phyloP scores from a whole-genome alignment of 225 moss, liverwort and hornwort genomes.

The Neckera pumila region DNA sequence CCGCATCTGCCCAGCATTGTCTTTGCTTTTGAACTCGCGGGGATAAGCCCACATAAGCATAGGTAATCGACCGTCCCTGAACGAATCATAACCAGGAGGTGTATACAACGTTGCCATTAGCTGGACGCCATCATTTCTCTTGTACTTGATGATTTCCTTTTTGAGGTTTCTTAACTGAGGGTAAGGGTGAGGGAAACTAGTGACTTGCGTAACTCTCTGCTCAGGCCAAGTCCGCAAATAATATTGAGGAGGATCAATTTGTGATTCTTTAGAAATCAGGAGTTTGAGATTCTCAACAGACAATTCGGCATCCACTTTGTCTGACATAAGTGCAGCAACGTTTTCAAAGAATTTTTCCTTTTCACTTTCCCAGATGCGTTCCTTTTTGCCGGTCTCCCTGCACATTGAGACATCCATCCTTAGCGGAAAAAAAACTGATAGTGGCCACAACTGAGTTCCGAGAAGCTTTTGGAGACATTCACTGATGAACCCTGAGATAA shows the following conservation, averaged over 20 bases:
- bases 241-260: slow-evolving; percentile 89
- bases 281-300: slow-evolving; percentile 59
- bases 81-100: slow-evolving; percentile 75
- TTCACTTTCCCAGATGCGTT: slow-evolving; percentile 84
- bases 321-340: slow-evolving; percentile 93
- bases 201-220: slow-evolving; percentile 60
- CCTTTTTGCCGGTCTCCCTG: slow-evolving; percentile 66
- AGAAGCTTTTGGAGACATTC: not conserved
- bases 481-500: not conserved
- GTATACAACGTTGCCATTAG: slow-evolving; percentile 87
- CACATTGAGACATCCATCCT: not conserved
- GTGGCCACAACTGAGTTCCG: not conserved
- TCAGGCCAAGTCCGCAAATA: slow-evolving; percentile 77
- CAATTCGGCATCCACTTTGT: slow-evolving; percentile 74
- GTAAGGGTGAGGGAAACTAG: slow-evolving; percentile 90
- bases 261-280: slow-evolving; percentile 84
- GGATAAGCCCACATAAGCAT: slow-evolving; percentile 97
- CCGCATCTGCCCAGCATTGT: slow-evolving; percentile 91
- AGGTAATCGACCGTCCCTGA: slow-evolving; percentile 65
- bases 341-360: slow-evolving; percentile 80
- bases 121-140: slow-evolving; percentile 84
- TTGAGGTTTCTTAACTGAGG: slow-evolving; percentile 69
- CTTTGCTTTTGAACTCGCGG: slow-evolving; percentile 94
- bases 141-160: slow-evolving; percentile 86
- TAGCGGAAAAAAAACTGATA: not conserved